Base-by-base conservation (phyloP, 441 rosid genomes). In the Arabidopsis lyrata region DNA sequence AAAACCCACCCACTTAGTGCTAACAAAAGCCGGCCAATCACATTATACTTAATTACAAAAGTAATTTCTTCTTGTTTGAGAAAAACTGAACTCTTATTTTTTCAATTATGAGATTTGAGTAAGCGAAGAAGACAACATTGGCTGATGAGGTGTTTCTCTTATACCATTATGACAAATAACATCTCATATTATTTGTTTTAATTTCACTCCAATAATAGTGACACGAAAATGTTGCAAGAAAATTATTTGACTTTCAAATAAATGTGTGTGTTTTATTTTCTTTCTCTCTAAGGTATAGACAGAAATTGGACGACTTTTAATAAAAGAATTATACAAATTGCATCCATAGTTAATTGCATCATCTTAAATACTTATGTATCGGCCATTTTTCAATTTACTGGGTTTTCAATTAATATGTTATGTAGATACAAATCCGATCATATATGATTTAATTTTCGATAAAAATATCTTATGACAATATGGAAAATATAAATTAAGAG, bases 1-100 rank as follows among this genome's bases (percentile, higher is more conserved):
- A 70, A 48, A 70, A 38, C 32, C 32, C 31, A 70, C 59, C 59
- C 14, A 47, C 24, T 29, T 38, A 60, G 42, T 49, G 60, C 41
- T 52, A 38, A 71, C 52, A 39, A 39, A 71, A 12, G 6, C 16
- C 24, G 15, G 7, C 31, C 61, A 39, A 61, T 39, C 34, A 13
- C 18, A 71, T 11, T 50, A 50, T 42, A n/a, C 14, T 32, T 24
- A 13, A 42, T 29, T 55, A 12, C 2, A 54, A 24, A 38, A 15
- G 24, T 36, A n/a, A 36, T 18, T 48, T 48, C 27, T 20, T 10
- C 55, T 50, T 2, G 11, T 59, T 41, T 42, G 18, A 41, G 20
- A 12, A 6, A 68, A 42, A 11, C 35, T 53, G 11, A 50, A 38
- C 41, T 15, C 53, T 42, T 9, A 18, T 31, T 42, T 32, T 27